These are phyloP conservation scores for Cryptosporidium xiaoi DNA, from an alignment of 169 alveolate genomes.

Conservation along the genomic window DNA sequence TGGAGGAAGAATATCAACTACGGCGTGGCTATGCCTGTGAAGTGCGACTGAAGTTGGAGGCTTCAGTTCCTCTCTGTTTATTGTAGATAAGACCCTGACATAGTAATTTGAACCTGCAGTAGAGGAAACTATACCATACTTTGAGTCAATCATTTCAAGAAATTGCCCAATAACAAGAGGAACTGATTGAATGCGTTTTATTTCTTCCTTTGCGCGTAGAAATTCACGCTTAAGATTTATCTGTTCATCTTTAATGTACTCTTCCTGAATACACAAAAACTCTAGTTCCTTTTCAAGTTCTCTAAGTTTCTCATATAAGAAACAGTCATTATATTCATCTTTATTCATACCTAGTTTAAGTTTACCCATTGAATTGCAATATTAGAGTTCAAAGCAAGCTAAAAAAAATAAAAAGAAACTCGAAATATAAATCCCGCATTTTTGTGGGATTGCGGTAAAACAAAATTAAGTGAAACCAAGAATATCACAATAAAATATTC, in stretches of 20 bases:
- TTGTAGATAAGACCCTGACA: slow-evolving; percentile 97
- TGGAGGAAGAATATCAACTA: slow-evolving; percentile 98
- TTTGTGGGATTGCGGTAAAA: slow-evolving; percentile 12
- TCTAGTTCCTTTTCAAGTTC: slow-evolving; percentile 67
- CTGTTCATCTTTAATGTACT: slow-evolving; percentile 97
- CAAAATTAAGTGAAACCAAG: no score
- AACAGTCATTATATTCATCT: slow-evolving; percentile 3
- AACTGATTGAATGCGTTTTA: slow-evolving; percentile 96
- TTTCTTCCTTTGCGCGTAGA: slow-evolving; percentile 96
- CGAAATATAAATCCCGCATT: background rate
- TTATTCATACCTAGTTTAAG: background rate
- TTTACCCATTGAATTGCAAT: background rate
- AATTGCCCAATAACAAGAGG: slow-evolving; percentile 99
- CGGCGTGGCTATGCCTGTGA: slow-evolving; percentile 98
- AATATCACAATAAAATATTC: no score
- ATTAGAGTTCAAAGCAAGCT: background rate
- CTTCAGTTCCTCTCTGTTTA: slow-evolving; percentile 97
- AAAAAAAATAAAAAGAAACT: background rate
- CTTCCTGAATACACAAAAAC: slow-evolving; percentile 84
- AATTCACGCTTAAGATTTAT: slow-evolving; percentile 96
- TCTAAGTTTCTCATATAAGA: slow-evolving; percentile 20
- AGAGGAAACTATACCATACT: slow-evolving; percentile 96
- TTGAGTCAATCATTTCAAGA: slow-evolving; percentile 96
- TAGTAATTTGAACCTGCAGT: slow-evolving; percentile 97
- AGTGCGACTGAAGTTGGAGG: slow-evolving; percentile 98